phyloP scores from a whole-genome alignment of 2,329 filamentous ascomycete genomes.

The Lithohypha guttulata region DNA sequence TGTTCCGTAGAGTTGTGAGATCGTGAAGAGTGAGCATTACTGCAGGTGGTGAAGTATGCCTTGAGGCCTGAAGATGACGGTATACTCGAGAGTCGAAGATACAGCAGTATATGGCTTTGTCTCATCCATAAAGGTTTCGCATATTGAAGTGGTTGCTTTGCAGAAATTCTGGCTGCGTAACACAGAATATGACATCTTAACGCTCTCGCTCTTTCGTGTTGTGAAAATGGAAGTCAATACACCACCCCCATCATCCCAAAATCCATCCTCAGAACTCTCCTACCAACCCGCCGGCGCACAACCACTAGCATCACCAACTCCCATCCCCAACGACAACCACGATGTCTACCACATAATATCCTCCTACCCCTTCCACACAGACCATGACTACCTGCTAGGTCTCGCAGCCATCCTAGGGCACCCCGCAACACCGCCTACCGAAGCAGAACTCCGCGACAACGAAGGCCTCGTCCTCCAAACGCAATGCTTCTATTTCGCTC shows the following conservation, averaged over 20 bases:
- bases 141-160: background rate
- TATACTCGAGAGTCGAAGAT: background rate
- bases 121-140: background rate
- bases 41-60: background rate
- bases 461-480: conserved; percentile 36
- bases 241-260: background rate
- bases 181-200: background rate
- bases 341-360: conserved; percentile 27
- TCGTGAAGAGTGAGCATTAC: background rate
- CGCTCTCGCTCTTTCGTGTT: background rate
- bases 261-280: conserved; percentile 1
- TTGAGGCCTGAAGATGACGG: conserved; percentile 4
- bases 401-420: conserved; percentile 38
- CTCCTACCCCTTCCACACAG: conserved; percentile 31
- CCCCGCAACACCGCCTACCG: conserved; percentile 28
- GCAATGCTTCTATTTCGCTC: conserved; percentile 40
- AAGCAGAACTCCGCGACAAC: conserved; percentile 29
- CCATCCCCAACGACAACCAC: background rate
- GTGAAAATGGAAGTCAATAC: background rate
- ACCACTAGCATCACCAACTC: background rate
- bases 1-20: background rate
- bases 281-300: background rate
- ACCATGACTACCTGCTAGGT: conserved; percentile 37
- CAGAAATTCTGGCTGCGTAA: background rate
- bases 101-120: too few species aligned